phyloP scores from a whole-genome alignment of 176 grass and related monocot species.

The Aegilops longissima region DNA sequence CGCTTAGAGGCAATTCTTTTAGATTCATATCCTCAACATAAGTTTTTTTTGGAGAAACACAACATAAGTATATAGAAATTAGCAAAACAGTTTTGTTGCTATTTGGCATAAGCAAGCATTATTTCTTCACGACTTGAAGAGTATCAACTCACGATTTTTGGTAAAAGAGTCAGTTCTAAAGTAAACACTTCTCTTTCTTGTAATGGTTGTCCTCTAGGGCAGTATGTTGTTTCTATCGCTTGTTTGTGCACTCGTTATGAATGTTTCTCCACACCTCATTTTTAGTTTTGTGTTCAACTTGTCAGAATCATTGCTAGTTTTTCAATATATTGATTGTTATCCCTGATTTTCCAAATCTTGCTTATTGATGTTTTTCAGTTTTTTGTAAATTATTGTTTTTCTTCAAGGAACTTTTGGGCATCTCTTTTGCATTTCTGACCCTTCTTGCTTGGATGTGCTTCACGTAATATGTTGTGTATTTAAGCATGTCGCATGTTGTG shows the following conservation, averaged over 20 bases:
- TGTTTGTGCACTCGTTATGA: neutral
- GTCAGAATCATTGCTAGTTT: neutral
- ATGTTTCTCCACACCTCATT: neutral
- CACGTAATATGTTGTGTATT: neutral
- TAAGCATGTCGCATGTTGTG: neutral
- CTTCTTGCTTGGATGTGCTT: neutral
- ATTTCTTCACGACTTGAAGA: neutral
- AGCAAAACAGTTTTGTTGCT: neutral
- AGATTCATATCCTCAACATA: neutral
- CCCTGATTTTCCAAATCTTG: neutral
- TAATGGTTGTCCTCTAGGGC: neutral
- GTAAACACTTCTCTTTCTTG: neutral
- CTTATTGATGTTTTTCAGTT: neutral
- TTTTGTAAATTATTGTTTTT: neutral
- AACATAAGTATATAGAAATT: neutral
- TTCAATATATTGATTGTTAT: neutral
- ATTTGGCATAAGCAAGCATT: neutral
- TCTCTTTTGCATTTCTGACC: neutral
- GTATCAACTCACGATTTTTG: neutral
- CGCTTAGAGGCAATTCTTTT: slow-evolving; percentile 3
- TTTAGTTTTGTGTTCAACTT: neutral
- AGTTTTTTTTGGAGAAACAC: neutral
- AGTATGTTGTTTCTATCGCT: neutral
- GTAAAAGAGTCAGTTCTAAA: neutral
- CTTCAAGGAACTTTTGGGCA: neutral